A percentile compares a stretch with the other conserved stretches of the same genome.
Conservation (phyloP, 495 filamentous ascomycete genomes). For the Podospora appendiculata region DNA sequence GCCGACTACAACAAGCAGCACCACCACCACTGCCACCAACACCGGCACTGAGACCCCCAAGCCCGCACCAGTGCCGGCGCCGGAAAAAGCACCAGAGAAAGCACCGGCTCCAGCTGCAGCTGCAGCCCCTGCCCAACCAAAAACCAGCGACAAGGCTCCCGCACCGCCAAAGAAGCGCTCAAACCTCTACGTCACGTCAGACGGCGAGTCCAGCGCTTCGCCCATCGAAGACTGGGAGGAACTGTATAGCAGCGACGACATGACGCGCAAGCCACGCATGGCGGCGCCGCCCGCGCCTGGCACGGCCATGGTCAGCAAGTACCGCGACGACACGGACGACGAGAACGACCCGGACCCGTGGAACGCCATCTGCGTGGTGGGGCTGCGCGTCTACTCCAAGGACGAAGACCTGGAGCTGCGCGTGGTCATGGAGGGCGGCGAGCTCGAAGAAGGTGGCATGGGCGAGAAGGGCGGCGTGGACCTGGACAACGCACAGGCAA, state of each 20-base stretch:
- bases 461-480: constrained; percentile 42
- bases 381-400: constrained; percentile 42
- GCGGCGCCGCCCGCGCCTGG: constrained; percentile 20
- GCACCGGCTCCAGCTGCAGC: neutral
- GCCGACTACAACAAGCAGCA: neutral
- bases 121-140: neutral
- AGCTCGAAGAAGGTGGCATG: constrained; percentile 41
- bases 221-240: constrained; percentile 44
- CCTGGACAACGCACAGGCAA: constrained; percentile 43
- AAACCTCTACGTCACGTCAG: constrained; percentile 27
- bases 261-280: constrained; percentile 39
- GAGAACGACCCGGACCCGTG: constrained; percentile 40
- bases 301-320: constrained; percentile 27
- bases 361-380: constrained; percentile 44
- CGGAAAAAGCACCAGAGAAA: neutral
- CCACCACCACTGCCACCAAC: neutral
- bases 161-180: constrained; percentile 9
- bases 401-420: constrained; percentile 38
- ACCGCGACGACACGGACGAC: constrained; percentile 34
- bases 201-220: constrained; percentile 41
- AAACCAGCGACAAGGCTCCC: neutral
- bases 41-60: neutral
- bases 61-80: constrained; percentile 6
- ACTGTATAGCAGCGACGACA: constrained; percentile 43
- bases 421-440: constrained; percentile 41